Percentiles rank a stretch among this genome's conserved stretches.
Conservation (phyloP, 2,329 filamentous ascomycete species). For the Bipolaris sorokiniana region DNA sequence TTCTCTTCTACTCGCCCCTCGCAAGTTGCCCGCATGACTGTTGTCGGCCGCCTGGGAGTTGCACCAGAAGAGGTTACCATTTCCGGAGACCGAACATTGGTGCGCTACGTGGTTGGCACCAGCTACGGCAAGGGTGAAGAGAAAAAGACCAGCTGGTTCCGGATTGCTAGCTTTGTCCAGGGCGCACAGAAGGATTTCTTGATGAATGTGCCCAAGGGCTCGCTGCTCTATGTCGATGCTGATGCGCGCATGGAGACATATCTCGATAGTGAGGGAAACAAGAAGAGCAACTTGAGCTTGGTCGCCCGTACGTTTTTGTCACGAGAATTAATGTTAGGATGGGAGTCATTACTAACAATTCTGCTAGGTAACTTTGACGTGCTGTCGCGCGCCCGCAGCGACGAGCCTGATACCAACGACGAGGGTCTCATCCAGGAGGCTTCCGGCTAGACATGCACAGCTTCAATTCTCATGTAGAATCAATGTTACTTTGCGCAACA, state of each 20-base stretch:
- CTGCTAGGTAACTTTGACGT: slow-evolving; percentile 45
- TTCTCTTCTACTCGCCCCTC: slow-evolving; percentile 75
- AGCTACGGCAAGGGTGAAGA: slow-evolving; percentile 71
- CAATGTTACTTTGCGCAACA: background rate
- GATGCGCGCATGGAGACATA: slow-evolving; percentile 70
- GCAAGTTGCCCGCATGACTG: slow-evolving; percentile 76
- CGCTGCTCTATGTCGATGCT: slow-evolving; percentile 82
- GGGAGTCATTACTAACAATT: slow-evolving; percentile 6
- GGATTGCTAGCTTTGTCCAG: slow-evolving; percentile 74
- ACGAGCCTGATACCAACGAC: slow-evolving; percentile 36
- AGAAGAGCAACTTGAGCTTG: slow-evolving; percentile 68
- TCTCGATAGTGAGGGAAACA: slow-evolving; percentile 73
- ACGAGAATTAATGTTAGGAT: background rate
- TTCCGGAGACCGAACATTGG: slow-evolving; percentile 75
- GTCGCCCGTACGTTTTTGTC: slow-evolving; percentile 72
- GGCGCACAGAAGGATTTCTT: slow-evolving; percentile 74
- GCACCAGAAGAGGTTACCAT: slow-evolving; percentile 77
- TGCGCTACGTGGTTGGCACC: slow-evolving; percentile 79
- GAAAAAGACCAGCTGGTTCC: slow-evolving; percentile 83
- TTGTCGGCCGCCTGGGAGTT: slow-evolving; percentile 84
- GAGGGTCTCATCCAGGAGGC: slow-evolving; percentile 45
- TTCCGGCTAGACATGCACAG: slow-evolving; percentile 20
- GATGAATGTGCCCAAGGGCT: slow-evolving; percentile 77
- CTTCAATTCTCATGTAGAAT: background rate
- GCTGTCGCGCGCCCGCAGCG: slow-evolving; percentile 34